Conservation (phyloP, 192 early-diverging fungal genomes). For the Coemansia sp. region DNA sequence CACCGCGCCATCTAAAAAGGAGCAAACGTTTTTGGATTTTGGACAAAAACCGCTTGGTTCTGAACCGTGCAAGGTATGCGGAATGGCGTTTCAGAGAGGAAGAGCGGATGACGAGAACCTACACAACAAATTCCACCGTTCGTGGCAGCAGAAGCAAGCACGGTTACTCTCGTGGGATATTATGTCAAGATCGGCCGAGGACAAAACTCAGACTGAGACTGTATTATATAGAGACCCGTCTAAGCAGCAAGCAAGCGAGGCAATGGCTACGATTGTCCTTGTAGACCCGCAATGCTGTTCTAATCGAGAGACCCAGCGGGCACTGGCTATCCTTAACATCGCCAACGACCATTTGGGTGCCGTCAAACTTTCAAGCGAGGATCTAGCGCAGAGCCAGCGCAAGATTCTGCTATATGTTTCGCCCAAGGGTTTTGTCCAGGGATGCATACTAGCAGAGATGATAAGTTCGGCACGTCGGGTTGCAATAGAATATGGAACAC, state of each 20-base stretch:
- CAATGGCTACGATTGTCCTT: constrained; percentile 10
- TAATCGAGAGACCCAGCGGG: constrained; percentile 31
- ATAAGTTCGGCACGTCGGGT: constrained; percentile 30
- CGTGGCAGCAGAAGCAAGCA: constrained; percentile 26
- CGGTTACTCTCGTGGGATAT: constrained; percentile 20
- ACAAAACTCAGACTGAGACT: background rate
- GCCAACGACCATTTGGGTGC: constrained; percentile 54
- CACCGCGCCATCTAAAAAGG: constrained; percentile 4
- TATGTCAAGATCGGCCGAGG: background rate
- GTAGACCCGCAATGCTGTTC: constrained; percentile 20
- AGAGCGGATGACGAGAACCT: constrained; percentile 46
- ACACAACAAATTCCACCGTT: constrained; percentile 37
- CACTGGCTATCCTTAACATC: constrained; percentile 37
- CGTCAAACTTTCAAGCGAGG: constrained; percentile 13
- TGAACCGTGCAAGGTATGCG: constrained; percentile 38
- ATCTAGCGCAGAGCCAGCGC: constrained; percentile 19
- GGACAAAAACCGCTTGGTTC: constrained; percentile 39
- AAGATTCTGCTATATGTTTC: constrained; percentile 52
- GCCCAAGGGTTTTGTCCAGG: constrained; percentile 24
- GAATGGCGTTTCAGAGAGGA: constrained; percentile 53
- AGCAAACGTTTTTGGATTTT: constrained; percentile 54
- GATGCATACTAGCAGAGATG: constrained; percentile 55
- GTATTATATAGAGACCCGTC: constrained; percentile 8
- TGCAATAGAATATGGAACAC: background rate
- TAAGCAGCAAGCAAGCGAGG: background rate